Evolutionary conservation across 139 green algal genomes (phyloP), one percentile per base, ranked within the genome.

Genomic region (Zygnema cylindricum): DNA sequence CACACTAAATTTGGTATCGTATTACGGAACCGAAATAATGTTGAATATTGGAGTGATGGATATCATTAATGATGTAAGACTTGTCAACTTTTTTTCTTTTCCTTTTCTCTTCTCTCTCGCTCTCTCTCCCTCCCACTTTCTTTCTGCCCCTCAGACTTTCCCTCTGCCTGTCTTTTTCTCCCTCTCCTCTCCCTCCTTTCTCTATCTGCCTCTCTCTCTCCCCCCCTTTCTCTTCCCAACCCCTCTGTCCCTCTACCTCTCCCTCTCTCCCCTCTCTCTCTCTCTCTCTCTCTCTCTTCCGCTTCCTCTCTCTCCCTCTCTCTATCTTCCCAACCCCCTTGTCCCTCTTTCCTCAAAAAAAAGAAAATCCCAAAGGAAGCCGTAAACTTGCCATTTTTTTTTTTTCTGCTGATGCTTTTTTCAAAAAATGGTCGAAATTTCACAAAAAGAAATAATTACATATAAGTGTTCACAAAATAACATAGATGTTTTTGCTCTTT

Each of bases 1-100:
- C 71, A 90, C 91, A 30, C 57, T 73, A 25, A 32, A 83, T 43
- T 43, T 32, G 32, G 11, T 21, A 43, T 83, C 76, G 22, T 38
- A 83, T 43, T 1, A 3, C 32, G 42, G 55, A n/a, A 35, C 57
- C 42, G 76, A 83, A 43, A 35, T 43, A 23, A 71, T 83, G 33
- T 32, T 83, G n/a, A 35, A n/a, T 0, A 35, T 35, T 1, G 82
- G 82, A 38, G 54, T 87, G 40, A 82, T 87, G 43, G 82, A 87
- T 40, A 87, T 87, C 82, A 81, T 84, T 40, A 87, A 87, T 36
- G 23, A 87, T 41, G 76, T 83, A 41, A 73, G 76, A 39, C 2
- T 40, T 73, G 30, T 25, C 57, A 30, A 25, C 57, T 30, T 25
- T 30, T 25, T 73, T 73, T 32, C 75, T 77, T 40, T 40, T 0